phyloP scores from a whole-genome alignment of 2,329 filamentous ascomycete genomes.

The Ploettnerulaceae sp. region DNA sequence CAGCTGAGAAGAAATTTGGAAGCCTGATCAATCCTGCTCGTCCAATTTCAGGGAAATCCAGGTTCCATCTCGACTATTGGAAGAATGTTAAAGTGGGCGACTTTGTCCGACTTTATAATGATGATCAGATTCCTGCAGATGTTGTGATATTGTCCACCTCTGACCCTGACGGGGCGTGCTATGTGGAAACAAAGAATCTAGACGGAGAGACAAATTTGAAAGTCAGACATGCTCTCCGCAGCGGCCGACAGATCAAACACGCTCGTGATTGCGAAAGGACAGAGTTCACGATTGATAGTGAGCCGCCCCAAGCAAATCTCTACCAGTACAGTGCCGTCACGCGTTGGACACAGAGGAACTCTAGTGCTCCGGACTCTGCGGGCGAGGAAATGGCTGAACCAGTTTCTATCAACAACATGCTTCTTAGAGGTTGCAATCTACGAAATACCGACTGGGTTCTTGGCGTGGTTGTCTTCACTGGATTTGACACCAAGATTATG shows the following conservation, averaged over 20 bases:
- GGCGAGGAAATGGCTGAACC: slow-evolving; percentile 82
- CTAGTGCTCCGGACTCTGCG: slow-evolving; percentile 55
- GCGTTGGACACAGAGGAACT: slow-evolving; percentile 73
- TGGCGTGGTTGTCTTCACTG: slow-evolving; percentile 89
- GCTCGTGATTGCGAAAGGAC: slow-evolving; percentile 88
- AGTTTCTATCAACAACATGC: slow-evolving; percentile 89
- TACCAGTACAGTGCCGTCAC: slow-evolving; percentile 93
- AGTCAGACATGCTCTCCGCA: slow-evolving; percentile 84
- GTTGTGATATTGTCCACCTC: slow-evolving; percentile 89
- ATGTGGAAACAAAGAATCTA: slow-evolving; percentile 96
- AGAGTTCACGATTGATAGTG: slow-evolving; percentile 84
- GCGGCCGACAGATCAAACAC: slow-evolving; percentile 76
- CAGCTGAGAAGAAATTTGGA: slow-evolving; percentile 48
- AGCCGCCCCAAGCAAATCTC: slow-evolving; percentile 85
- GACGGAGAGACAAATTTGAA: slow-evolving; percentile 98
- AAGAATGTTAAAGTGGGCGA: slow-evolving; percentile 94
- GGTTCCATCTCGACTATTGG: slow-evolving; percentile 92
- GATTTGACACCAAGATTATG: slow-evolving; percentile 98
- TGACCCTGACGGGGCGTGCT: slow-evolving; percentile 89
- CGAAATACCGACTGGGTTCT: slow-evolving; percentile 96
- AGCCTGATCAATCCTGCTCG: slow-evolving; percentile 70
- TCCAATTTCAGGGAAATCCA: slow-evolving; percentile 62
- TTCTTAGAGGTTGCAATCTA: slow-evolving; percentile 88
- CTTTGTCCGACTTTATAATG: slow-evolving; percentile 93
- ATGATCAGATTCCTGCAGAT: slow-evolving; percentile 92